phyloP scores from a whole-genome alignment of 768 basidiomycete genomes.

The Rhodotorula graminis region DNA sequence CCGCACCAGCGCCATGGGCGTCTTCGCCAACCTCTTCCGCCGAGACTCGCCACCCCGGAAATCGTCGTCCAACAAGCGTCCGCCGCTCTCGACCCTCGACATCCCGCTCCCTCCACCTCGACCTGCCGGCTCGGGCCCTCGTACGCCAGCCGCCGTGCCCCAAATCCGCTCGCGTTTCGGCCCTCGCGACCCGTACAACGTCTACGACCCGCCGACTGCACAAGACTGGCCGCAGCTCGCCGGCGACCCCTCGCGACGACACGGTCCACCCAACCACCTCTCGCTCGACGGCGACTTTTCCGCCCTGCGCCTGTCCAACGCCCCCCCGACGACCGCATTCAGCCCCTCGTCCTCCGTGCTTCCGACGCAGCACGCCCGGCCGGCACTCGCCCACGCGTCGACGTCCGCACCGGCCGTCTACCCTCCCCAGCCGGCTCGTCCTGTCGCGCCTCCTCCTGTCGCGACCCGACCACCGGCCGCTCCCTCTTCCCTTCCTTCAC shows the following conservation, averaged over 20 bases:
- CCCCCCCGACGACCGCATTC: not conserved
- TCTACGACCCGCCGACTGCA: not conserved
- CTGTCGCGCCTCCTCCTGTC: not conserved
- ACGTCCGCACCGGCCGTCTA: not conserved
- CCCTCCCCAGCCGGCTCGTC: too few relatives aligned
- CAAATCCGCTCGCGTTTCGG: not conserved
- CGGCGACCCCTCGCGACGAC: not conserved
- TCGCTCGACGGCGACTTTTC: not conserved
- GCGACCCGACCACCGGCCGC: not conserved
- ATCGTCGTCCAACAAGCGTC: not conserved
- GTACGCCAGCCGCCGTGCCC: not conserved
- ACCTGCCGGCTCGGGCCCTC: not conserved
- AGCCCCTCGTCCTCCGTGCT: too few relatives aligned
- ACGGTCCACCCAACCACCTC: not conserved
- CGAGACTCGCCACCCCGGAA: not conserved
- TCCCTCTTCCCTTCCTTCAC: not conserved
- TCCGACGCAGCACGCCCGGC: too few relatives aligned
- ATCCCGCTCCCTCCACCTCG: not conserved
- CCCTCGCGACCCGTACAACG: not conserved
- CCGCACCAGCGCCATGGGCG: not conserved
- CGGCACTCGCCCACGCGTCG: not conserved
- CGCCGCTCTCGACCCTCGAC: not conserved
- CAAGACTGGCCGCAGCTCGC: not conserved
- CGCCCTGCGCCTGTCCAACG: not conserved
- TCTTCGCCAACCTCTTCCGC: not conserved